Conservation (phyloP, 192 early-diverging fungal species). For the Oehlia diaphana region DNA sequence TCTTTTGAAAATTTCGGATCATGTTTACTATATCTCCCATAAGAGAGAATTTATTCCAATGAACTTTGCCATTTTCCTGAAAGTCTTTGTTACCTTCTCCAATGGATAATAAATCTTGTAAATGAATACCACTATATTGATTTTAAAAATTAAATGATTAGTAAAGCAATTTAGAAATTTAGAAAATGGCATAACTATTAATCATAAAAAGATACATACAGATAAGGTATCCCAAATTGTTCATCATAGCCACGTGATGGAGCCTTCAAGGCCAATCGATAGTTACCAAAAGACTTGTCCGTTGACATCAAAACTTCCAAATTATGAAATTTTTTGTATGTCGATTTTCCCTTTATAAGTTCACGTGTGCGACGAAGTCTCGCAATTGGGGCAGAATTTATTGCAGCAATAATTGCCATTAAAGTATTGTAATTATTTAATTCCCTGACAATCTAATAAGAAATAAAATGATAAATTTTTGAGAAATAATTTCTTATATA, state of each 20-base stretch:
- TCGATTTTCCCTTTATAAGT: conserved; percentile 46
- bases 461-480: background rate
- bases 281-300: conserved; percentile 57
- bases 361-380: conserved; percentile 65
- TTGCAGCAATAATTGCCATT: conserved; percentile 73
- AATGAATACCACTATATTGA: conserved; percentile 60
- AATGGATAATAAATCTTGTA: conserved; percentile 70
- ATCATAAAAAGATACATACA: conserved; percentile 49
- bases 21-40: conserved; percentile 67
- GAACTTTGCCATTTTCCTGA: conserved; percentile 61
- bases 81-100: conserved; percentile 70
- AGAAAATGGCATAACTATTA: no score
- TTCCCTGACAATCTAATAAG: conserved; percentile 53
- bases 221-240: conserved; percentile 70
- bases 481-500: background rate
- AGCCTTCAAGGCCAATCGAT: conserved; percentile 61
- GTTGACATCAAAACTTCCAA: conserved; percentile 72
- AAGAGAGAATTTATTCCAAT: conserved; percentile 71
- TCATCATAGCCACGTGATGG: conserved; percentile 34
- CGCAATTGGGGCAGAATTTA: conserved; percentile 63
- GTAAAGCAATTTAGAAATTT: background rate
- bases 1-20: conserved; percentile 56
- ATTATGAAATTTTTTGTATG: conserved; percentile 52
- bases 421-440: conserved; percentile 76
- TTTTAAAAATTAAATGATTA: background rate